These are phyloP conservation scores for Claviceps sp. DNA, from an alignment of 2,329 filamentous ascomycete species.

Conservation along the genomic window DNA sequence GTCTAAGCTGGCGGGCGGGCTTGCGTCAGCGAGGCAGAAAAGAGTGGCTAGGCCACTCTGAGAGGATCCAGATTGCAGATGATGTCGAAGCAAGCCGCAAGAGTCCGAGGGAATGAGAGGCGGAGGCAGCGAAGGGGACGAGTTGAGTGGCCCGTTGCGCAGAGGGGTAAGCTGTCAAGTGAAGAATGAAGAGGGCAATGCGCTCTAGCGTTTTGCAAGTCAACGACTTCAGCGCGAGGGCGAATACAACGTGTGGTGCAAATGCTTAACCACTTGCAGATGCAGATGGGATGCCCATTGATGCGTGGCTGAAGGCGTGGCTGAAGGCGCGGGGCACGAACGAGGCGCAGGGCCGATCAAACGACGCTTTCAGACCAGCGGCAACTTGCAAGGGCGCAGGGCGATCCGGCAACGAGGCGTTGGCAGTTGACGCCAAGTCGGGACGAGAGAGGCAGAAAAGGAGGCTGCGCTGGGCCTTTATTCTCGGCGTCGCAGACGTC, in stretches of 20 bases:
- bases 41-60: not conserved
- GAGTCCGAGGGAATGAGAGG: not conserved
- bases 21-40: not conserved
- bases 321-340: not conserved
- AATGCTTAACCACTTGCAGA: too few species aligned
- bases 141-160: not conserved
- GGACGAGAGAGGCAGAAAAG: too few species aligned
- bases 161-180: too few species aligned
- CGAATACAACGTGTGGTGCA: too few species aligned
- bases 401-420: not conserved
- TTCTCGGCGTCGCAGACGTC: too few species aligned
- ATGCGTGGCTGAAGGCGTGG: too few species aligned
- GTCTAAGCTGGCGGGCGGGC: not conserved
- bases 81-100: not conserved
- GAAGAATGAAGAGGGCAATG: too few species aligned
- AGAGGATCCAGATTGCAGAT: not conserved
- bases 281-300: too few species aligned
- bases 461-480: too few species aligned
- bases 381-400: not conserved
- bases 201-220: too few species aligned
- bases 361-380: not conserved
- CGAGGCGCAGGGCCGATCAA: not conserved
- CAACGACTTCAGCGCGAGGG: too few species aligned
- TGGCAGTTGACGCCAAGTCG: not conserved
- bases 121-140: not conserved